phyloP scores from a whole-genome alignment of 1,284 basidiomycete species.

The Austroboletus rostrupii region DNA sequence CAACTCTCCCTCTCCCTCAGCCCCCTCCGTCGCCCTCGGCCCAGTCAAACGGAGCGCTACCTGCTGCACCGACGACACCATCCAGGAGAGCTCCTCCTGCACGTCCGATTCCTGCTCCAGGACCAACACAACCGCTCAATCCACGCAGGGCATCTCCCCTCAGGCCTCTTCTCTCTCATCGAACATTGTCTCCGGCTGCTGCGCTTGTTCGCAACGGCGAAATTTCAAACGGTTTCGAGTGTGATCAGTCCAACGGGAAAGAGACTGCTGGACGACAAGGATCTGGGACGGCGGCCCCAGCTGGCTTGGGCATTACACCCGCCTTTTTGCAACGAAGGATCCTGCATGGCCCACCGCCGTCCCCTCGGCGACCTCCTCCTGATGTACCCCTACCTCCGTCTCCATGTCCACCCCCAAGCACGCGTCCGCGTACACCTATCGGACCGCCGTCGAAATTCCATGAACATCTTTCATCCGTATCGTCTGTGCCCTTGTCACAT shows the following conservation, averaged over 20 bases:
- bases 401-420: conserved; percentile 5
- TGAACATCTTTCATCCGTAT: conserved; percentile 31
- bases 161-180: conserved; percentile 23
- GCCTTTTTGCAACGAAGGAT: conserved; percentile 31
- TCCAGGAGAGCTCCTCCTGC: conserved; percentile 11
- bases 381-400: conserved; percentile 29
- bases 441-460: conserved; percentile 28
- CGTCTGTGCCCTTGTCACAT: conserved; percentile 21
- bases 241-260: conserved; percentile 10
- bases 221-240: neutral
- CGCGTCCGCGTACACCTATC: conserved; percentile 12
- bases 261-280: conserved; percentile 9
- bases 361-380: conserved; percentile 27
- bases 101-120: conserved; percentile 15
- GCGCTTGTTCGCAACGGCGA: conserved; percentile 5
- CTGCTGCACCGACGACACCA: conserved; percentile 1
- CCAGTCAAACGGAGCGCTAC: neutral
- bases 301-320: conserved; percentile 14
- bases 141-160: conserved; percentile 21
- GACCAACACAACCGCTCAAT: conserved; percentile 15
- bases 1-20: conserved; percentile 29
- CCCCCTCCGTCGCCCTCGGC: conserved; percentile 19
- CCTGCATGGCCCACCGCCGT: conserved; percentile 22
- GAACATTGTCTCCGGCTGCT: neutral
- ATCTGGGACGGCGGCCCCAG: conserved; percentile 2